These are phyloP conservation scores for Paraphoma chrysanthemicola DNA, from an alignment of 2,329 filamentous ascomycete species.

Conservation along the genomic window DNA sequence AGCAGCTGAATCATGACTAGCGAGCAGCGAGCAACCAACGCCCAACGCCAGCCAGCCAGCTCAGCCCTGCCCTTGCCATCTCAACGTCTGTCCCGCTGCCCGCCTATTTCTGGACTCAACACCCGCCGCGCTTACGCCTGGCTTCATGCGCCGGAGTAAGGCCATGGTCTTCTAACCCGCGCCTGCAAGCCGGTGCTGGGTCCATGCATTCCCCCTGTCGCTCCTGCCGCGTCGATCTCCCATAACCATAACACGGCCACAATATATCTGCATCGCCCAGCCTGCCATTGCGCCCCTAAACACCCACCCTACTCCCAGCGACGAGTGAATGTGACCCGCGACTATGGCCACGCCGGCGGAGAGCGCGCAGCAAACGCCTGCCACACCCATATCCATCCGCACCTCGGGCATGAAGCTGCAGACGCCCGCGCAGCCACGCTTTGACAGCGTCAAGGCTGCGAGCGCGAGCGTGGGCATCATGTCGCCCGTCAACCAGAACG, in stretches of 20 bases:
- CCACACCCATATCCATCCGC: slow-evolving; percentile 29
- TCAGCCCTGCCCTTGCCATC: background rate
- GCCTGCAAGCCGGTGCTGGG: background rate
- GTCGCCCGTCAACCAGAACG: slow-evolving; percentile 91
- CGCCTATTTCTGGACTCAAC: background rate
- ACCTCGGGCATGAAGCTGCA: slow-evolving; percentile 35
- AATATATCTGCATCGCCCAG: slow-evolving; percentile 1
- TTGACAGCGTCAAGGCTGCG: slow-evolving; percentile 28
- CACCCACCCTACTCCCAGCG: slow-evolving; percentile 7
- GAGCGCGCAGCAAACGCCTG: slow-evolving; percentile 30
- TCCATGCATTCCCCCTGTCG: slow-evolving; percentile 34
- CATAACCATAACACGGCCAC: background rate
- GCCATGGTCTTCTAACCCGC: background rate
- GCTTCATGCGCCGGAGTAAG: too few species aligned
- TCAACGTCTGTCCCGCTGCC: background rate
- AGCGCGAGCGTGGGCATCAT: slow-evolving; percentile 65
- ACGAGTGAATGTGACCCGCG: slow-evolving; percentile 25
- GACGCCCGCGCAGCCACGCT: slow-evolving; percentile 30
- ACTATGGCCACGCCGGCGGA: slow-evolving; percentile 34
- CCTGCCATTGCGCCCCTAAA: slow-evolving; percentile 3
- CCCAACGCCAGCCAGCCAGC: background rate
- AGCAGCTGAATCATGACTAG: background rate
- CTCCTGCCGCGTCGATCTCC: slow-evolving; percentile 22
- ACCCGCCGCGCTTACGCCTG: background rate
- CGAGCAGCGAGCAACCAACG: background rate